phyloP scores from a whole-genome alignment of 2,329 filamentous ascomycete genomes.

The Aspergillus oerlinghausenensis region DNA sequence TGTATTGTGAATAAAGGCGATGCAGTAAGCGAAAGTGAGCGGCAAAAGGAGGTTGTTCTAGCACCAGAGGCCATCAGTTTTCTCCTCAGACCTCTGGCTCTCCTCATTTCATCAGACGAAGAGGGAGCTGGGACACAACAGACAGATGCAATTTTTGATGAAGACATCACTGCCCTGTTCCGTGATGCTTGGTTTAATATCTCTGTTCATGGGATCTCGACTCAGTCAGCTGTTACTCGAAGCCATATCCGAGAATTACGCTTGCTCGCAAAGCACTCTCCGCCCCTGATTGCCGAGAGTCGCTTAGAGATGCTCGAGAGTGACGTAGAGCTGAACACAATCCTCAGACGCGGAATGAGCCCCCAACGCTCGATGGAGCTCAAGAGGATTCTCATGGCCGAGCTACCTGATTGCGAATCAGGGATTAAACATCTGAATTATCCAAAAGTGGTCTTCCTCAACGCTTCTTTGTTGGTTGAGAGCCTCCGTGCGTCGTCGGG shows the following conservation, averaged over 20 bases:
- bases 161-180: constrained; percentile 68
- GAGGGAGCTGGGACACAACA: constrained; percentile 19
- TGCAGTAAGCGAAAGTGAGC: constrained; percentile 68
- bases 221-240: constrained; percentile 67
- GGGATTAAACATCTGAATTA: constrained; percentile 83
- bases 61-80: constrained; percentile 84
- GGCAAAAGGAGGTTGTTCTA: constrained; percentile 73
- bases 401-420: constrained; percentile 69
- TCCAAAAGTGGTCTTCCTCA: constrained; percentile 85
- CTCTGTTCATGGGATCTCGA: constrained; percentile 83
- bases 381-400: constrained; percentile 69
- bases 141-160: constrained; percentile 46
- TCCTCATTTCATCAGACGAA: constrained; percentile 61
- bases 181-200: constrained; percentile 99
- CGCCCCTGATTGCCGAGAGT: constrained; percentile 81
- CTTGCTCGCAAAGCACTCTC: constrained; percentile 79
- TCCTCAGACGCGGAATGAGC: constrained; percentile 80
- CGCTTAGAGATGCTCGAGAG: constrained; percentile 87
- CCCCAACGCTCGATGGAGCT: constrained; percentile 67
- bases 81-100: constrained; percentile 78
- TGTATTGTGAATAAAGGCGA: constrained; percentile 88
- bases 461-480: constrained; percentile 84
- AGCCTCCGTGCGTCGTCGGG: constrained; percentile 79
- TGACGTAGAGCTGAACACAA: constrained; percentile 93
- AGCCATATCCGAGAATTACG: constrained; percentile 72